Evolutionary conservation across 306 rosid genomes (phyloP).

Genomic region (Vigna hirtella): DNA sequence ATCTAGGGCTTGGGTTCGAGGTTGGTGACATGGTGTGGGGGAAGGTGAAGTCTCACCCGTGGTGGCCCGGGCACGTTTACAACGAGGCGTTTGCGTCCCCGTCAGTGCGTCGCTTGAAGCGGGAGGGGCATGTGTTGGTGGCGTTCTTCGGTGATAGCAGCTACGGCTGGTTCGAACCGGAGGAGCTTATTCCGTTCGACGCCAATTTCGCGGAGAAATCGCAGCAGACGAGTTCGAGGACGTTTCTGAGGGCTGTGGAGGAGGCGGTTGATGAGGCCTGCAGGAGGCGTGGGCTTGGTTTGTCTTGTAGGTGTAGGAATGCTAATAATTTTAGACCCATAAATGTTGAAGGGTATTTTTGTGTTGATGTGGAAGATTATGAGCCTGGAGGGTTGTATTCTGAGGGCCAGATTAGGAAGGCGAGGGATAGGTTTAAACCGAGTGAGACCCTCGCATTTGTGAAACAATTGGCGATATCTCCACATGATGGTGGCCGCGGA

Average conservation of each 20-base stretch:
- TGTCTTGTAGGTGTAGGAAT: conserved; percentile 79
- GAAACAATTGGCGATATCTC: conserved; percentile 74
- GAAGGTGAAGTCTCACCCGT: conserved; percentile 97
- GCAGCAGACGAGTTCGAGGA: conserved; percentile 66
- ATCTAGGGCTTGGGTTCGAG: conserved; percentile 69
- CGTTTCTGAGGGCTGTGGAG: conserved; percentile 81
- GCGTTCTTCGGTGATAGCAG: conserved; percentile 98
- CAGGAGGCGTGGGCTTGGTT: conserved; percentile 74
- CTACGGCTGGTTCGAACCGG: conserved; percentile 97
- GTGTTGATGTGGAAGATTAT: conserved; percentile 82
- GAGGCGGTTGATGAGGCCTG: conserved; percentile 92
- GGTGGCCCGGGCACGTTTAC: conserved; percentile 98
- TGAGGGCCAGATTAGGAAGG: conserved; percentile 63
- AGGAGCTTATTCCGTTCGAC: conserved; percentile 81
- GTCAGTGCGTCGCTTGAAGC: conserved; percentile 71
- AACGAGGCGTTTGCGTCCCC: conserved; percentile 77
- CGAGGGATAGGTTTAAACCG: conserved; percentile 65
- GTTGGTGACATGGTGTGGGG: conserved; percentile 98
- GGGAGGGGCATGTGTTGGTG: conserved; percentile 86
- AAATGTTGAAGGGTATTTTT: conserved; percentile 66
- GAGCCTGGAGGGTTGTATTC: conserved; percentile 81
- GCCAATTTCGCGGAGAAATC: conserved; percentile 79
- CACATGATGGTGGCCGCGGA: conserved; percentile 54
- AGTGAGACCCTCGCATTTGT: conserved; percentile 65
- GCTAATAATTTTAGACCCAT: conserved; percentile 61